These are phyloP conservation scores for Coemansia sp. DNA, from an alignment of 192 early-diverging fungal species.

Conservation along the genomic window DNA sequence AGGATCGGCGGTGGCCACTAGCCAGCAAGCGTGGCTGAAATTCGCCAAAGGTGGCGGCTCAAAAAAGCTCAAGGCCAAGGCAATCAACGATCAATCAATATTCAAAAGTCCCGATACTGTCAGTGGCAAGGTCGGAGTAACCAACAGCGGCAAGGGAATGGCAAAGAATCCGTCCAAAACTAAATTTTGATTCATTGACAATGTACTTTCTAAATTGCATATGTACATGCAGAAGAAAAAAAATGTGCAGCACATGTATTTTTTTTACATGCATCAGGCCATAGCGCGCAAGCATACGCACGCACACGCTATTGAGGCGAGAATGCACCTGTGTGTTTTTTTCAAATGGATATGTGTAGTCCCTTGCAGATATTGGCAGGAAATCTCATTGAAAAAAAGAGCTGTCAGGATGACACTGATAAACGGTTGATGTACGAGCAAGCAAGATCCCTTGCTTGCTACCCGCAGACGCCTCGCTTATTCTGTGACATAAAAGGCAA, in stretches of 20 bases:
- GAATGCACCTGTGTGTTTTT: neutral
- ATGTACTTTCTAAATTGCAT: neutral
- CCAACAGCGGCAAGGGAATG: conserved; percentile 49
- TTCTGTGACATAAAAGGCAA: neutral
- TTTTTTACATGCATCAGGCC: conserved; percentile 4
- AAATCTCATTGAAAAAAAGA: neutral
- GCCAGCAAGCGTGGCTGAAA: conserved; percentile 55
- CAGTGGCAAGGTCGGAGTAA: conserved; percentile 47
- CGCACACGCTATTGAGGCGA: conserved; percentile 5
- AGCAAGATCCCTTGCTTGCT: neutral
- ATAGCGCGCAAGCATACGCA: conserved; percentile 7
- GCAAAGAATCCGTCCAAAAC: conserved; percentile 27
- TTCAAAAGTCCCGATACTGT: conserved; percentile 53
- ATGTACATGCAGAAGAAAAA: neutral
- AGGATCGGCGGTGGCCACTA: conserved; percentile 9
- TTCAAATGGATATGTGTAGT: neutral
- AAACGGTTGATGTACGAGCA: neutral
- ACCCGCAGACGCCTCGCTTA: conserved; percentile 4
- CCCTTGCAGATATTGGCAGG: conserved; percentile 3
- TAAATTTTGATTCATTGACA: conserved; percentile 1
- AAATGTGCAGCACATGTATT: neutral
- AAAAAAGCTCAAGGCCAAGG: conserved; percentile 50
- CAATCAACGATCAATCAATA: conserved; percentile 54
- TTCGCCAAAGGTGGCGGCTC: conserved; percentile 35
- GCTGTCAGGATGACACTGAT: neutral